Evolutionary conservation across 2,329 filamentous ascomycete genomes (phyloP).

Genomic region (Lecanicillium sp.): DNA sequence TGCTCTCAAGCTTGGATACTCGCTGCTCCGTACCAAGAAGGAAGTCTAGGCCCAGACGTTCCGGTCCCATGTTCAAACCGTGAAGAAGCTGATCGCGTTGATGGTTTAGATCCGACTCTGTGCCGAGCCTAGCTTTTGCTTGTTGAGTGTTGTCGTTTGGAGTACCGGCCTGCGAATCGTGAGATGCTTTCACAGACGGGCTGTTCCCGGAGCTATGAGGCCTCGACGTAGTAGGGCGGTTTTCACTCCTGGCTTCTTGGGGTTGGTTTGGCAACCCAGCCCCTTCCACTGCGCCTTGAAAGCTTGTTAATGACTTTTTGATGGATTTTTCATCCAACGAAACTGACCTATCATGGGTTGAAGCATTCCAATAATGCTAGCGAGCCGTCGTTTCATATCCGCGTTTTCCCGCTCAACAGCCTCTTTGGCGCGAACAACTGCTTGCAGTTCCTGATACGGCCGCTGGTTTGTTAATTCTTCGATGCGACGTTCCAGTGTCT

Average conservation of each 20-base stretch:
- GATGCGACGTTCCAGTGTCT: constrained; percentile 63
- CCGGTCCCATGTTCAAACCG: constrained; percentile 51
- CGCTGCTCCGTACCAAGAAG: constrained; percentile 55
- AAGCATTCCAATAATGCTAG: constrained; percentile 54
- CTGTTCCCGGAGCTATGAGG: no score
- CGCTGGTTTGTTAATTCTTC: constrained; percentile 69
- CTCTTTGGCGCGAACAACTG: constrained; percentile 67
- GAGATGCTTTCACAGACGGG: no score
- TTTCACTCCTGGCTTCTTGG: no score
- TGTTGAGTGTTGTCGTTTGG: no score
- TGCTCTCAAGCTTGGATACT: constrained; percentile 42
- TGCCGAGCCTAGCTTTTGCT: no score
- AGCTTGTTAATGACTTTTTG: no score
- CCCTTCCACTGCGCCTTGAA: no score
- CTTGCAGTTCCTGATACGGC: constrained; percentile 76
- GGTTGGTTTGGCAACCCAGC: no score
- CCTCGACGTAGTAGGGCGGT: no score
- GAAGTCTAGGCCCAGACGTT: constrained; percentile 66
- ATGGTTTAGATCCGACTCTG: constrained; percentile 24
- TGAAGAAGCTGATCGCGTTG: constrained; percentile 43
- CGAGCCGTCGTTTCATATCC: constrained; percentile 63
- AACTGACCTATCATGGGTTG: constrained; percentile 42
- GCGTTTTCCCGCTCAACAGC: constrained; percentile 70
- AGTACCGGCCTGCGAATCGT: no score
- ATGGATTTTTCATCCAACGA: background rate